phyloP scores from a whole-genome alignment of 495 filamentous ascomycete genomes.

The Delitschia confertaspora region DNA sequence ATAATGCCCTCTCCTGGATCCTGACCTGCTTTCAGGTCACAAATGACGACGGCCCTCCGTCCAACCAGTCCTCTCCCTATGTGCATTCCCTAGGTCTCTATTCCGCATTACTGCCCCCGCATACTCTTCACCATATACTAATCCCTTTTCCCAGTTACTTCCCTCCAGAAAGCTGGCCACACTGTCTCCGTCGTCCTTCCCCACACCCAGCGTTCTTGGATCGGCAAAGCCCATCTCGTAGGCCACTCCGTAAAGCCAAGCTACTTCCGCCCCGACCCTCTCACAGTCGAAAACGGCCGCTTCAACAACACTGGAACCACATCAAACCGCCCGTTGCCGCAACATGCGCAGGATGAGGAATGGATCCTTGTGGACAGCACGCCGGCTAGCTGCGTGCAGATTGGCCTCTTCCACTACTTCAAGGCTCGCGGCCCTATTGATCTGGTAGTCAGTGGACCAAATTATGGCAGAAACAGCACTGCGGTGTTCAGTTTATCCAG shows the following conservation, averaged over 20 bases:
- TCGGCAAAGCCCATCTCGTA: conserved; percentile 92
- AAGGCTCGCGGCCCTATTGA: conserved; percentile 68
- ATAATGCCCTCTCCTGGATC: conserved; percentile 1
- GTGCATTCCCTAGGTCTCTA: conserved; percentile 77
- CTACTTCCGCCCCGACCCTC: conserved; percentile 64
- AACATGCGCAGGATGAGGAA: conserved; percentile 57
- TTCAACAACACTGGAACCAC: conserved; percentile 60
- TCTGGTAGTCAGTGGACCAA: conserved; percentile 81
- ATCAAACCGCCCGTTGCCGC: conserved; percentile 45
- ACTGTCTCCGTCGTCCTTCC: conserved; percentile 83
- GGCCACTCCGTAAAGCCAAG: conserved; percentile 74
- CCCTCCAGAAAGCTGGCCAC: conserved; percentile 70
- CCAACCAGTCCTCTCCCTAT: conserved; percentile 82
- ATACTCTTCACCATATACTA: conserved; percentile 81
- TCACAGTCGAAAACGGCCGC: conserved; percentile 39
- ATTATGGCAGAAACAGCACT: conserved; percentile 91
- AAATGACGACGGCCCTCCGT: conserved; percentile 96
- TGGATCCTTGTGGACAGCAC: conserved; percentile 90
- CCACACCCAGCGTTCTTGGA: conserved; percentile 90
- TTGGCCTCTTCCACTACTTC: conserved; percentile 83
- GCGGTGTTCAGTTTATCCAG: conserved; percentile 82
- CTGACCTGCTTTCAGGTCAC: conserved; percentile 44
- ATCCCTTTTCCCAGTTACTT: conserved; percentile 67
- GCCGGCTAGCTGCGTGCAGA: conserved; percentile 80
- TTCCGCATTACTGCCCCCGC: conserved; percentile 58